These are phyloP conservation scores for Geranium rotundifolium DNA, from an alignment of 345 rosid genomes.

Conservation along the genomic window DNA sequence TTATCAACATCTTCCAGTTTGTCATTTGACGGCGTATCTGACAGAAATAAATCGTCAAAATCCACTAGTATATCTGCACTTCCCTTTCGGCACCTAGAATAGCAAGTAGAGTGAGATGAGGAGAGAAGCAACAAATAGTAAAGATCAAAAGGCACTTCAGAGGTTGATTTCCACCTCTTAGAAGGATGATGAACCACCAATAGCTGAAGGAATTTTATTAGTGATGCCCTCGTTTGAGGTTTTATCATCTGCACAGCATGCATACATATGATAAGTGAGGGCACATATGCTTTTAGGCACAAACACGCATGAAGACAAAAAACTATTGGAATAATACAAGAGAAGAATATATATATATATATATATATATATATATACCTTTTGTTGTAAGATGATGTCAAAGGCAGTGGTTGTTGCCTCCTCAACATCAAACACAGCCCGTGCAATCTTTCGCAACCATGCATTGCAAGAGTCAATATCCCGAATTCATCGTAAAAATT, in stretches of 20 bases:
- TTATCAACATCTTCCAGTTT: constrained; percentile 21
- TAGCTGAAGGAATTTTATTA: constrained; percentile 80
- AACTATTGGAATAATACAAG: neutral
- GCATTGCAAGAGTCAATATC: constrained; percentile 1
- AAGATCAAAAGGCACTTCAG: too few species aligned
- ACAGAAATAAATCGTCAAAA: constrained; percentile 59
- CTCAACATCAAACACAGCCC: constrained; percentile 80
- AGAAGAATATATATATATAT: neutral
- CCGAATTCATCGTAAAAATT: neutral
- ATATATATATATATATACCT: constrained; percentile 53
- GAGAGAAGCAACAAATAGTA: too few species aligned
- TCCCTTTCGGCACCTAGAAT: constrained; percentile 61
- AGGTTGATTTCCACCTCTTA: constrained; percentile 51
- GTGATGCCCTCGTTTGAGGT: constrained; percentile 59
- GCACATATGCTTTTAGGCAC: neutral
- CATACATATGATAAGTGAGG: neutral
- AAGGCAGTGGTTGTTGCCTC: constrained; percentile 80
- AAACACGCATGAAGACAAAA: too few species aligned
- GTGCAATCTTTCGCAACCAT: constrained; percentile 47
- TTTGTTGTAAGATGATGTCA: constrained; percentile 61
- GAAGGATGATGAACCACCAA: constrained; percentile 94
- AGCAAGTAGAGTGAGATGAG: too few species aligned
- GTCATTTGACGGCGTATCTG: constrained; percentile 29
- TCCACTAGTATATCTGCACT: constrained; percentile 76
- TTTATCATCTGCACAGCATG: constrained; percentile 54